These are phyloP conservation scores for Lolium rigidum DNA, from an alignment of 176 grass and related monocot genomes.

Conservation along the genomic window DNA sequence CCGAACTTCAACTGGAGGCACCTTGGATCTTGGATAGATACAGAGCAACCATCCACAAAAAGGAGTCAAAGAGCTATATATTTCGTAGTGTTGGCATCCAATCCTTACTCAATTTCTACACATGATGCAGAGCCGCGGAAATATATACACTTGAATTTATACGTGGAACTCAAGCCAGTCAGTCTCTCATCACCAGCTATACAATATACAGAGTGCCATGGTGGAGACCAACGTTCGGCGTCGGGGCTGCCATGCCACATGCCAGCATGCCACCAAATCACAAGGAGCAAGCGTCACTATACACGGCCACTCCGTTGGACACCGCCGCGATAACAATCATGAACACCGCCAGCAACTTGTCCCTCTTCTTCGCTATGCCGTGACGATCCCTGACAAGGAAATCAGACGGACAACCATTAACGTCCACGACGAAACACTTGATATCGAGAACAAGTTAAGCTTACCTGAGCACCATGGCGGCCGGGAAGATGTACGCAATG, in stretches of 20 bases:
- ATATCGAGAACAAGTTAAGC: background rate
- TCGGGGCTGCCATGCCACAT: background rate
- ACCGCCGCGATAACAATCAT: slow-evolving; percentile 79
- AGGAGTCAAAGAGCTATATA: background rate
- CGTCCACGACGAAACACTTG: background rate
- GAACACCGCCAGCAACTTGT: slow-evolving; percentile 64
- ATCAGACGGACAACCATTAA: background rate
- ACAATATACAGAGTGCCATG: background rate
- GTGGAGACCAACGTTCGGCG: background rate
- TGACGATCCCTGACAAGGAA: slow-evolving; percentile 64
- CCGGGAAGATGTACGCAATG: slow-evolving; percentile 88
- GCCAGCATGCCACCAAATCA: slow-evolving; percentile 33
- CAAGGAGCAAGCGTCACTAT: slow-evolving; percentile 69
- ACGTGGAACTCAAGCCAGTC: background rate
- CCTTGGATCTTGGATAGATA: background rate
- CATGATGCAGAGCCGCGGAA: background rate
- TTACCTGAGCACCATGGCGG: slow-evolving; percentile 77
- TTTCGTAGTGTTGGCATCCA: background rate
- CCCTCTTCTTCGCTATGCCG: slow-evolving; percentile 73
- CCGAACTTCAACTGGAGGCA: background rate
- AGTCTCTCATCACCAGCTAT: background rate
- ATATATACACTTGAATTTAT: slow-evolving; percentile 11
- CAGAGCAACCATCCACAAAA: background rate
- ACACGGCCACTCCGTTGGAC: slow-evolving; percentile 82
- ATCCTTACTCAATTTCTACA: background rate